These are phyloP conservation scores for Oehlia diaphana DNA, from an alignment of 192 early-diverging fungal species.

Conservation along the genomic window DNA sequence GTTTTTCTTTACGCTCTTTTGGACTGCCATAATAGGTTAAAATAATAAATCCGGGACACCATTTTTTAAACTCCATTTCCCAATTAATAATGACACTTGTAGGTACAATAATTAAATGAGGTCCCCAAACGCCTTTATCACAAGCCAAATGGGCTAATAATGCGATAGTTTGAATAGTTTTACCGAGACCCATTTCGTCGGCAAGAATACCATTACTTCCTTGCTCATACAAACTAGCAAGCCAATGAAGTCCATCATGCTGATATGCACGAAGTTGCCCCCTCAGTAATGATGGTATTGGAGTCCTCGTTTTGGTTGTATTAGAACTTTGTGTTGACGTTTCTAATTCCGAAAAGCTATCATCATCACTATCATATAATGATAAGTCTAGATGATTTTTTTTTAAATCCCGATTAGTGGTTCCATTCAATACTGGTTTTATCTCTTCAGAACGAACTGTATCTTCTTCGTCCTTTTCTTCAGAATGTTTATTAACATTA, in stretches of 20 bases:
- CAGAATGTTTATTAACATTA: conserved; percentile 31
- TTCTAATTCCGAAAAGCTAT: conserved; percentile 28
- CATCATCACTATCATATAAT: conserved; percentile 40
- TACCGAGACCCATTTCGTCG: conserved; percentile 68
- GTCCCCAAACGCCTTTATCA: conserved; percentile 59
- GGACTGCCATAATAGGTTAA: conserved; percentile 76
- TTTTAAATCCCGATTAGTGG: neutral
- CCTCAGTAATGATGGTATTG: conserved; percentile 61
- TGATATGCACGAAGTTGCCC: conserved; percentile 86
- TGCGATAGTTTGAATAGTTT: conserved; percentile 70
- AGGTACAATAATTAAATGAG: conserved; percentile 77
- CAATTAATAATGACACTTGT: conserved; percentile 77
- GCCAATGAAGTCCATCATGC: conserved; percentile 87
- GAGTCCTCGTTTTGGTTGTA: conserved; percentile 48
- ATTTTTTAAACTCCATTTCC: conserved; percentile 72
- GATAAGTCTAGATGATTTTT: conserved; percentile 33
- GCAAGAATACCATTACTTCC: conserved; percentile 75
- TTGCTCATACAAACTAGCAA: conserved; percentile 82
- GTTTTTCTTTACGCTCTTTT: conserved; percentile 62
- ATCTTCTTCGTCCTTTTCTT: conserved; percentile 29
- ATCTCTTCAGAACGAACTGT: neutral
- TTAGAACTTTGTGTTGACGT: conserved; percentile 28
- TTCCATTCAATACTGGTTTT: neutral
- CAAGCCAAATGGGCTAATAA: conserved; percentile 68
- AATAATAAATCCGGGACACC: conserved; percentile 71